Evolutionary conservation across 306 rosid species (phyloP).

Genomic region (Malus fusca): DNA sequence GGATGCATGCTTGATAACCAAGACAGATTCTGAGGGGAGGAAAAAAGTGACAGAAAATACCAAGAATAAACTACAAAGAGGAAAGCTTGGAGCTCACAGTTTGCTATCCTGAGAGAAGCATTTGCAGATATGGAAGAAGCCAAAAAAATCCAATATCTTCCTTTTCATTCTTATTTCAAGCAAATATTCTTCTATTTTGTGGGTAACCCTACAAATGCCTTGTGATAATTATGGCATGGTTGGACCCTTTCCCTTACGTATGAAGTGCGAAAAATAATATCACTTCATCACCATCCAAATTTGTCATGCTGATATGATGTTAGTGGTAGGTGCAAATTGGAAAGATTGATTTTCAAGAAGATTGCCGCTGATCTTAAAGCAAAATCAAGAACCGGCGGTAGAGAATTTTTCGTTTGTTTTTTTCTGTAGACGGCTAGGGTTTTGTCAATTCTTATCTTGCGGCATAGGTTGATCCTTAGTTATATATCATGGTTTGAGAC

Average conservation of each 20-base stretch:
- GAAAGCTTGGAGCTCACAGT: constrained; percentile 18
- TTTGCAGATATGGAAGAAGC: constrained; percentile 32
- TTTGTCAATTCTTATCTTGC: no score
- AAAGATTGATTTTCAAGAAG: neutral
- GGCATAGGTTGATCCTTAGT: neutral
- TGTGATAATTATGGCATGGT: constrained; percentile 34
- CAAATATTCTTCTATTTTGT: constrained; percentile 20
- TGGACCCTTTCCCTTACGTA: constrained; percentile 32
- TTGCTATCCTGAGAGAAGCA: constrained; percentile 23
- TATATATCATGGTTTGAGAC: neutral
- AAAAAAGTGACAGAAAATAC: constrained; percentile 17
- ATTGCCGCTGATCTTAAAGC: no score
- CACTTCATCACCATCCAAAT: constrained; percentile 17
- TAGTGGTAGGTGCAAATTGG: constrained; percentile 25
- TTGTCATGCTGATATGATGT: constrained; percentile 26
- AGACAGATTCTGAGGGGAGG: constrained; percentile 31
- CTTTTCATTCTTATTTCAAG: constrained; percentile 39
- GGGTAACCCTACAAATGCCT: constrained; percentile 42
- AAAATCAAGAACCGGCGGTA: no score
- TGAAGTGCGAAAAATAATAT: constrained; percentile 13
- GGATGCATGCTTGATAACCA: constrained; percentile 59
- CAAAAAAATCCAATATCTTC: constrained; percentile 40
- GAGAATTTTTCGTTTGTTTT: no score
- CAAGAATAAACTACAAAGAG: constrained; percentile 24
- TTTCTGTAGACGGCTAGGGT: no score